phyloP scores from a whole-genome alignment of 768 basidiomycete species.

The Suillus subalutaceus region DNA sequence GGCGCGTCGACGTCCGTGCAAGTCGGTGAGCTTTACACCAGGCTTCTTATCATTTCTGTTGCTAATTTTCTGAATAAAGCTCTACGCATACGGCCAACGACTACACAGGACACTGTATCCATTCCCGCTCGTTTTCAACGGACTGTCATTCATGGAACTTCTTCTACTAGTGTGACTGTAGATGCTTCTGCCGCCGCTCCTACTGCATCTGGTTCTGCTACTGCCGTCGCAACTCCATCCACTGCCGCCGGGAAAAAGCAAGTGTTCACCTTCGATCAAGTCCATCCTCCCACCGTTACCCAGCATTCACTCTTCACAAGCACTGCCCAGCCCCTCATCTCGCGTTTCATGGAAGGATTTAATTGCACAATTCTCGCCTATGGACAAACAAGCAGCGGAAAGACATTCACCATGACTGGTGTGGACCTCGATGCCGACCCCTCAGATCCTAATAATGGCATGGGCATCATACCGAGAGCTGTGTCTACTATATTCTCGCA shows the following conservation, averaged over 20 bases:
- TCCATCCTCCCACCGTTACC: conserved; percentile 81
- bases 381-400: conserved; percentile 37
- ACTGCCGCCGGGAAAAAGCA: conserved; percentile 73
- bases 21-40: conserved; percentile 74
- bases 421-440: conserved; percentile 88
- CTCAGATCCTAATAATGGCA: conserved; percentile 76
- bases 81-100: conserved; percentile 88
- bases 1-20: conserved; percentile 83
- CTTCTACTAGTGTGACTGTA: conserved; percentile 77
- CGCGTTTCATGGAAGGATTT: conserved; percentile 89
- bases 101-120: conserved; percentile 77
- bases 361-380: conserved; percentile 75
- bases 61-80: conserved; percentile 48
- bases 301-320: conserved; percentile 86
- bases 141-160: conserved; percentile 78
- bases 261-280: conserved; percentile 91
- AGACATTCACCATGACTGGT: conserved; percentile 91
- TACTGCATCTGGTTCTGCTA: conserved; percentile 51
- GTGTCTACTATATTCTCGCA: conserved; percentile 85
- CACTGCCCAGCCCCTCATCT: conserved; percentile 83
- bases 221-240: conserved; percentile 48
- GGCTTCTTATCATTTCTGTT: conserved; percentile 8
- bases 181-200: conserved; percentile 66
- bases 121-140: conserved; percentile 96
- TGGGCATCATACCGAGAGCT: conserved; percentile 96